Base-by-base conservation (phyloP, 2,329 filamentous ascomycete species). In the Lachnellula hyalina region DNA sequence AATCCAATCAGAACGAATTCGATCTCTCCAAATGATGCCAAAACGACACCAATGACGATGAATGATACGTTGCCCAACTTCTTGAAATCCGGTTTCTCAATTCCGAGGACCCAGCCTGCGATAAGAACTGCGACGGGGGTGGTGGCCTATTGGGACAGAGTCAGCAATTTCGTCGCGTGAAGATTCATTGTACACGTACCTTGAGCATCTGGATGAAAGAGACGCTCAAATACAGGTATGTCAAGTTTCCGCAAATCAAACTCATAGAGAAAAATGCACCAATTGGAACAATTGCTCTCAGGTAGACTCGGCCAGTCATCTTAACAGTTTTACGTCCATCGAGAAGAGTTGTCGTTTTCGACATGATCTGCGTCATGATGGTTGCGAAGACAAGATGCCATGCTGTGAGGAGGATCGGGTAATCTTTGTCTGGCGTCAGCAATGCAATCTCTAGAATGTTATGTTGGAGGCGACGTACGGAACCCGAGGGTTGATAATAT, bases 191-290 rank as follows among this genome's bases (percentile, higher is more conserved):
- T 5, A 40, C 11, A 49, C 52, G n/a, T 59, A 90, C 87, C 88
- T 97, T 97, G 73, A 97, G 85, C 93, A 97, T 97, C 80, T 97
- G 93, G 68, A 97, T 97, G 74, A 97, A 97, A 57, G 93, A 89
- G 56, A 97, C 93, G 63, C 88, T 94, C 58, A 97, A 83, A 74
- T 96, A 96, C 53, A 96, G 83, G 71, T 97, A 97, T 65, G 93
- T 91, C 74, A 96, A 75, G 77, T 97, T 97, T 70, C 92, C 91
- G 74, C 91, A 96, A 71, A 97, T 96, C 77, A 97, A 81, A 74
- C 88, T 94, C 77, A 96, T 78, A 71, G 89, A 94, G 84, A 96
- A 97, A 77, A 96, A 95, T 70, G 96, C 75, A 63, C 93, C 93
- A 67, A 97, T 96, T 54, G 93, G 93, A 38, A 96, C 86, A 64